phyloP scores from a whole-genome alignment of 2,329 filamentous ascomycete genomes.

The Coniochaeta prunicola region DNA sequence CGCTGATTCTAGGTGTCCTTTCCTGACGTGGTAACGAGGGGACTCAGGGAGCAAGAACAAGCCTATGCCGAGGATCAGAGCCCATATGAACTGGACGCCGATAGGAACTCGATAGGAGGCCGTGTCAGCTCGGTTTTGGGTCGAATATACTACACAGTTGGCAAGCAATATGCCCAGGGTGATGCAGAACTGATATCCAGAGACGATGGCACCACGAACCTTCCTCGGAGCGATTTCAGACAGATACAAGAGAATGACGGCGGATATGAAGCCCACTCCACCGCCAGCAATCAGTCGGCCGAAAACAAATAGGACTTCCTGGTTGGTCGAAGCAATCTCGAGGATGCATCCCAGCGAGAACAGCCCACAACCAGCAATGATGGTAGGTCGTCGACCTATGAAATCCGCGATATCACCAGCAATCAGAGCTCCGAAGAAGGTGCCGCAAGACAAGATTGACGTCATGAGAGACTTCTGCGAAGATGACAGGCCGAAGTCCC shows the following conservation, averaged over 20 bases:
- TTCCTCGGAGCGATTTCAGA: conserved; percentile 52
- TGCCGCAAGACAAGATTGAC: conserved; percentile 57
- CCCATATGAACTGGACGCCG: conserved; percentile 54
- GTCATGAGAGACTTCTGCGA: conserved; percentile 42
- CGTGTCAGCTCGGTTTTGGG: conserved; percentile 49
- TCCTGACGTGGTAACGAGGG: conserved; percentile 66
- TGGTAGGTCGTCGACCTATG: conserved; percentile 52
- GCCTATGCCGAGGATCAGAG: conserved; percentile 27
- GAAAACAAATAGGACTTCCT: conserved; percentile 48
- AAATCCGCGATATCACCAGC: conserved; percentile 60
- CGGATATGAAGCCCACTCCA: conserved; percentile 62
- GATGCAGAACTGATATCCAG: conserved; percentile 72
- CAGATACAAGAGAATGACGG: conserved; percentile 66
- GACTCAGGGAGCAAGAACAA: conserved; percentile 49
- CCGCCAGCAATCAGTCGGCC: conserved; percentile 58
- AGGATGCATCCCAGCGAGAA: conserved; percentile 53
- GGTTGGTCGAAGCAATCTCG: conserved; percentile 46
- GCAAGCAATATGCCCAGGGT: conserved; percentile 66
- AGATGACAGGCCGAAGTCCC: conserved; percentile 14
- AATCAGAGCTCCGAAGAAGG: conserved; percentile 58
- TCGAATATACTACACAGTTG: conserved; percentile 60
- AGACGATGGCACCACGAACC: conserved; percentile 64
- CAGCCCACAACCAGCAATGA: conserved; percentile 52
- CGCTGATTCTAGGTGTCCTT: conserved; percentile 54
- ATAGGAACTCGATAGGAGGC: conserved; percentile 67